Base-by-base conservation (phyloP, 371 early-diverging fungal genomes). In the Amoeboaphelidium protococcarum region DNA sequence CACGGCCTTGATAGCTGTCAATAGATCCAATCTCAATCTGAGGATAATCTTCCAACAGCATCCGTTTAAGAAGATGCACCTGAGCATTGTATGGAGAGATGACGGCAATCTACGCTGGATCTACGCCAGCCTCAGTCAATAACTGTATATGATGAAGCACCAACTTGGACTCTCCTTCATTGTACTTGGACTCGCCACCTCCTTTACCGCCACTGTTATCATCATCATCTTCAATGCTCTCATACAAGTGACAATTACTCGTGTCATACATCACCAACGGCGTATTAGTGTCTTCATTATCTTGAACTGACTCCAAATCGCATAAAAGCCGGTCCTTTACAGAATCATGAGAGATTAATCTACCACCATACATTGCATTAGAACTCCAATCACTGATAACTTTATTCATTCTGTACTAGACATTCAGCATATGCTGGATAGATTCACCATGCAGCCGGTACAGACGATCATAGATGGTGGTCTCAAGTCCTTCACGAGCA, bases 1-100 rank as follows among this genome's bases (percentile, higher is more conserved):
- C 97, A 47, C 84, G 71, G 0, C 97, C 95, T 58, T 97, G 97
- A 54, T 92, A 89, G 0, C 91, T 89, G 62, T 97, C 97, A 0
- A 94, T 88, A 1, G 82, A 75, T 0, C 80, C 80, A 21, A 86
- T 72, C 52, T 83, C 84, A 41, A 86, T 63, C 1, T 54, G 65
- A 0, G 67, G 66, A 48, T 57, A 60, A 50, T 51, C 57, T 41
- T 62, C 64, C 43, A 51, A 48, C 22, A 68, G 46, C 44, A 60
- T 20, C 63, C 48, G 58, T 56, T 55, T 52, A 16, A 72, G 47
- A 24, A 60, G 55, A 2, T 67, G 60, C 4, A 80, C 83, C 55
- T 90, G 91, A 0, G 68, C 82, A 20, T 68, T 68, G 60, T 84
- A 89, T 0, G 88, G 88, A 2, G 82, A 75, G 41, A 89, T 83